These are phyloP conservation scores for Wickerhamomyces xylosicus DNA, from an alignment of 805 yeast genomes.

Conservation along the genomic window DNA sequence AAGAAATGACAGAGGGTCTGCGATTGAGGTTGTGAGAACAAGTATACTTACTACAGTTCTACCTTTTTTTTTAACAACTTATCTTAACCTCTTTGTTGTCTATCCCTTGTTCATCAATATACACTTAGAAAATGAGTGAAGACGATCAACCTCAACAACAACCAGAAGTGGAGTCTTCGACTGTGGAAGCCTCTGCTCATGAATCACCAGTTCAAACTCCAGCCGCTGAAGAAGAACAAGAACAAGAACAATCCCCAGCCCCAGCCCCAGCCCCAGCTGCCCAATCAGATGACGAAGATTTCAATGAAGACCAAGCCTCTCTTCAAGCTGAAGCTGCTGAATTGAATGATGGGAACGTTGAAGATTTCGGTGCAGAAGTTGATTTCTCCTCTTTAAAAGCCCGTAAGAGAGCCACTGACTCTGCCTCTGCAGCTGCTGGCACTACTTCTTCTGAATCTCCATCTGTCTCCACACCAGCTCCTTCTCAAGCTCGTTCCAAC, in stretches of 20 bases:
- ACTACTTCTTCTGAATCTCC: neutral
- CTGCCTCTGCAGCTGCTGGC: neutral
- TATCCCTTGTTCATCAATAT: too few species aligned
- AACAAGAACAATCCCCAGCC: neutral
- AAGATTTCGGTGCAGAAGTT: conserved; percentile 19
- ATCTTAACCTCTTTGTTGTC: too few species aligned
- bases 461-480: neutral
- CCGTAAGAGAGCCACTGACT: conserved; percentile 11
- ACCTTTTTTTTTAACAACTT: too few species aligned
- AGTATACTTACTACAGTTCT: too few species aligned
- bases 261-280: neutral
- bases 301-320: neutral
- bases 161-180: conserved; percentile 3
- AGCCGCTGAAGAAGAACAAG: neutral
- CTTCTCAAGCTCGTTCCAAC: neutral
- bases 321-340: conserved; percentile 8
- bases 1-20: too few species aligned
- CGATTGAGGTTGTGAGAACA: too few species aligned
- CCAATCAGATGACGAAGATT: neutral
- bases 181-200: neutral
- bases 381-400: conserved; percentile 13
- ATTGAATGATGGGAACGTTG: conserved; percentile 3
- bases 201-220: neutral
- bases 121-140: too few species aligned
- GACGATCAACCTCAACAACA: conserved; percentile 2